Evolutionary conservation across 345 rosid genomes (phyloP), one percentile per base, ranked within the genome.

Genomic region (Lepidium sativum): DNA sequence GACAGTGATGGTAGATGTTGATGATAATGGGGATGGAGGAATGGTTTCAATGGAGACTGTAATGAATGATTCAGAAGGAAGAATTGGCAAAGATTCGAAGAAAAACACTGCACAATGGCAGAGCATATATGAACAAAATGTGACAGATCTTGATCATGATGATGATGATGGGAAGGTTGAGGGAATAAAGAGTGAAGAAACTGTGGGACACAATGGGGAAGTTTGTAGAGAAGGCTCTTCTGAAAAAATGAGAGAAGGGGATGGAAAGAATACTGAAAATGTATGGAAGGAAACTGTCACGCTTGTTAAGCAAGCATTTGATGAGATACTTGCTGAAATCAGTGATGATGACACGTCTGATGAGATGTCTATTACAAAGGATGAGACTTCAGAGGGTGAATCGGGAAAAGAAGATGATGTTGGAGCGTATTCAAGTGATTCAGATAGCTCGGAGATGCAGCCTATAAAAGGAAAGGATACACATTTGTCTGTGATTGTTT

Each of bases 281-380:
- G 68, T 53, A 15, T 60, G 72, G 77, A 66, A 43, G 38, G 81
- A 82, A 65, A 95, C 91, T n/a, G 67, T 90, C 57, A 82, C 79
- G 58, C 70, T 86, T 47, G 89, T 94, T 48, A 84, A 83, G 77
- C 91, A 83, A 82, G 97, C 92, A 3, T 82, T 94, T 55, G 89
- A 80, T 60, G 86, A 80, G 68, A 83, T 94, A 67, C 92, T 94
- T 33, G 77, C 80, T 15, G 92, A 88, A 73, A 81, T 81, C 65
- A 86, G 79, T 3, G 87, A 82, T 31, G 71, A 60, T 59, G 77
- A 70, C 42, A 72, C 80, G 5, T 74, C 79, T n/a, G 79, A 82
- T 60, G 83, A 79, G 70, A 71, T 71, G 65, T 83, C 81, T 39
- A 33, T 52, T n/a, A 45, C 41, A 5, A 60, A 74, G 32, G 79